Conservation (phyloP, 768 basidiomycete genomes). For the Piloderma croceum region DNA sequence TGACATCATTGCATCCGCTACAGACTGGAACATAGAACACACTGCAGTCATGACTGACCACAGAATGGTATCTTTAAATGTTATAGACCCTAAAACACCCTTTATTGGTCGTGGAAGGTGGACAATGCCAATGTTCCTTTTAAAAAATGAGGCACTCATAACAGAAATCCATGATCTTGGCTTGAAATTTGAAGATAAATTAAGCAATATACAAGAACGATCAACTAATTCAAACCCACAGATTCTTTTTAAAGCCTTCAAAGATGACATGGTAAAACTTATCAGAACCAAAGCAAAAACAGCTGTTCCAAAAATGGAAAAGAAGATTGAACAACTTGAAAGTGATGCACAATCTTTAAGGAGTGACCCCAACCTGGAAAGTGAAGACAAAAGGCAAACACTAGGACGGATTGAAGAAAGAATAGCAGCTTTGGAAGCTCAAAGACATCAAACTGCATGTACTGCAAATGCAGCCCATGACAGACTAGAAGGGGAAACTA, state of each 20-base stretch:
- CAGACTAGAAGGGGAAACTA: constrained; percentile 11
- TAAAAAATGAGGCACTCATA: constrained; percentile 17
- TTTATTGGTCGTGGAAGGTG: constrained; percentile 28
- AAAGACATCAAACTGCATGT: not conserved
- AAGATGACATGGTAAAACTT: not conserved
- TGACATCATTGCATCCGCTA: constrained; percentile 2
- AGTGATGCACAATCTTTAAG: not conserved
- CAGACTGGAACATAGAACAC: constrained; percentile 22
- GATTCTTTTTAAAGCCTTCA: constrained; percentile 4
- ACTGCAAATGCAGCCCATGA: constrained; percentile 9
- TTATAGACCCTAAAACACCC: constrained; percentile 19
- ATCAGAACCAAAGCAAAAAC: constrained; percentile 11
- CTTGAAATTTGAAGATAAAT: not conserved
- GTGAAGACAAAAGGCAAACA: not conserved
- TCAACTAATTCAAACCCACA: constrained; percentile 6
- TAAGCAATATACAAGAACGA: constrained; percentile 2
- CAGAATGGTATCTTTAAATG: constrained; percentile 19
- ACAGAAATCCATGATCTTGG: constrained; percentile 3
- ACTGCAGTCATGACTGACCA: constrained; percentile 27
- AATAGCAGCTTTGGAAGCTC: constrained; percentile 3
- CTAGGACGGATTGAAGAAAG: constrained; percentile 1
- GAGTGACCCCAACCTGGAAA: not conserved
- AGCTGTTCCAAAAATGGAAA: constrained; percentile 2
- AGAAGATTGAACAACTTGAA: constrained; percentile 4
- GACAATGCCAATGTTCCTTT: constrained; percentile 17